These are phyloP conservation scores for Calycina herbarum DNA, from an alignment of 2,329 filamentous ascomycete species.

Conservation along the genomic window DNA sequence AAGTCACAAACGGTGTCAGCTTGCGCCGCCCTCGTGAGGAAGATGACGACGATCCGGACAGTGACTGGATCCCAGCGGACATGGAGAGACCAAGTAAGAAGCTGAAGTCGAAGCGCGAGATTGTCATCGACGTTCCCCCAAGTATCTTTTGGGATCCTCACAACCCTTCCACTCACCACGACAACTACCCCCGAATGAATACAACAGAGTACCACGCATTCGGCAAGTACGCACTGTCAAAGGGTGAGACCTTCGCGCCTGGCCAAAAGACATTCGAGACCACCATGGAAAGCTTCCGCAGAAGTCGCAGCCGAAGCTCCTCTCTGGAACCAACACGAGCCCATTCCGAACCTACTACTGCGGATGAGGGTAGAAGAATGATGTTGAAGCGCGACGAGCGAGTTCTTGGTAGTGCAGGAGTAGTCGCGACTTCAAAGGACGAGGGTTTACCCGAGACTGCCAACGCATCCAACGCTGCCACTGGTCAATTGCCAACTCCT, in stretches of 20 bases:
- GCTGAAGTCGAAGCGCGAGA: constrained; percentile 54
- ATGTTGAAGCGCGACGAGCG: constrained; percentile 36
- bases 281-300: constrained; percentile 34
- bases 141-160: constrained; percentile 56
- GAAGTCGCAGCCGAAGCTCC: constrained; percentile 27
- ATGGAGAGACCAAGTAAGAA: constrained; percentile 46
- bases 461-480: constrained; percentile 15
- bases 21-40: constrained; percentile 36
- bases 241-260: constrained; percentile 55
- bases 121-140: constrained; percentile 58
- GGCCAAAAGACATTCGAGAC: constrained; percentile 48
- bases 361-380: constrained; percentile 28
- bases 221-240: constrained; percentile 49
- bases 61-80: constrained; percentile 29
- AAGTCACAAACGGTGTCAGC: constrained; percentile 24
- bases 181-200: constrained; percentile 64
- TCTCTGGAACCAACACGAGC: constrained; percentile 31
- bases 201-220: constrained; percentile 59
- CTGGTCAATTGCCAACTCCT: background rate
- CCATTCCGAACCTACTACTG: constrained; percentile 30
- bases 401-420: constrained; percentile 22
- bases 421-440: constrained; percentile 11
- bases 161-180: constrained; percentile 57
- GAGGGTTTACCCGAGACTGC: constrained; percentile 19
- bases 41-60: constrained; percentile 23